Percentiles rank a stretch among this genome's conserved stretches.
These are phyloP conservation scores for Kodamaea arcana DNA, from an alignment of 1,139 yeast genomes.

Conservation along the genomic window DNA sequence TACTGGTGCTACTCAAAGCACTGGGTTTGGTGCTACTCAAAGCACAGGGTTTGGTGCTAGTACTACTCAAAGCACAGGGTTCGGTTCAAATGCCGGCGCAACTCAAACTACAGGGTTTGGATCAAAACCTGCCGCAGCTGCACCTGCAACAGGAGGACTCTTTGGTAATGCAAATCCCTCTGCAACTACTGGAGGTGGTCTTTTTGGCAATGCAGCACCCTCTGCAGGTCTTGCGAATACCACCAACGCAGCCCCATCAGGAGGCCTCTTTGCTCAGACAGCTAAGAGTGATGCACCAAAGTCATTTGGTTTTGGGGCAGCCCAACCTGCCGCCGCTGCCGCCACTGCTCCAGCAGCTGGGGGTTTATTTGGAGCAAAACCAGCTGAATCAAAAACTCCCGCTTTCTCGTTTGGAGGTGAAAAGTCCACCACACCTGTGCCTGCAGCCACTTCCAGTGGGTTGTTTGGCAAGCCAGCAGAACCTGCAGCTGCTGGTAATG, in stretches of 20 bases:
- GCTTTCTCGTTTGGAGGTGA: slow-evolving; percentile 14
- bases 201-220: slow-evolving; percentile 11
- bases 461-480: slow-evolving; percentile 15
- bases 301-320: slow-evolving; percentile 8
- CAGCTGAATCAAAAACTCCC: slow-evolving; percentile 6
- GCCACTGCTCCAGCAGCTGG: slow-evolving; percentile 8
- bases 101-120: slow-evolving; percentile 18
- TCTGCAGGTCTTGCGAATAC: not conserved
- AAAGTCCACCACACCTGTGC: slow-evolving; percentile 10
- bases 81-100: slow-evolving; percentile 8
- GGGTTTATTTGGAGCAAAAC: slow-evolving; percentile 8
- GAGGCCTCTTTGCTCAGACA: slow-evolving; percentile 16
- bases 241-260: slow-evolving; percentile 7
- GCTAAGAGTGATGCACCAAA: slow-evolving; percentile 10
- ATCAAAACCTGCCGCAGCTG: slow-evolving; percentile 7
- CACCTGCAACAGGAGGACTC: not conserved
- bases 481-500: slow-evolving; percentile 11
- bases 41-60: slow-evolving; percentile 7
- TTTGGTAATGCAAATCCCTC: slow-evolving; percentile 5
- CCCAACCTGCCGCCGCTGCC: slow-evolving; percentile 7
- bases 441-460: slow-evolving; percentile 9
- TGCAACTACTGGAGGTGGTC: slow-evolving; percentile 11
- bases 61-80: slow-evolving; percentile 9
- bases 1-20: slow-evolving; percentile 7
- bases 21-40: slow-evolving; percentile 12